These are phyloP conservation scores for Rhinocladiella similis DNA, from an alignment of 2,329 filamentous ascomycete genomes.

Conservation along the genomic window DNA sequence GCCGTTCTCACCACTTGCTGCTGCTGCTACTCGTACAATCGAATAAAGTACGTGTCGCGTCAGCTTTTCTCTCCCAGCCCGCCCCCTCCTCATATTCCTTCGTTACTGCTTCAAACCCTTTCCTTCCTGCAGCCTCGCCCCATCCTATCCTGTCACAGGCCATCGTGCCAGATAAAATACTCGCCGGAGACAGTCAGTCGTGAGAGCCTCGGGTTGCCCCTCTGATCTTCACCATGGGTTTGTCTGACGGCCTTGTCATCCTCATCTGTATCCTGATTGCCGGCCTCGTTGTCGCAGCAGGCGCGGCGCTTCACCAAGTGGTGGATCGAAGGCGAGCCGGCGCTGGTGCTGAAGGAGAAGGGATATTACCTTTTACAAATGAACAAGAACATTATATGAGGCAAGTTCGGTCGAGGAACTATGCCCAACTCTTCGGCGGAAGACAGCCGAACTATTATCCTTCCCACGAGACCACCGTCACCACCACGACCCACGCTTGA, in stretches of 20 bases:
- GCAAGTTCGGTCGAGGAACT: slow-evolving; percentile 13
- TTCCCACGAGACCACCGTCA: slow-evolving; percentile 3
- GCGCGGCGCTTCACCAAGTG: slow-evolving; percentile 16
- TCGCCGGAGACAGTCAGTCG: background rate
- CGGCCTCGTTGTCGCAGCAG: slow-evolving; percentile 14
- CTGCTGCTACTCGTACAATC: background rate
- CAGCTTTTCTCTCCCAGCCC: background rate
- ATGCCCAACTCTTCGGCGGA: background rate
- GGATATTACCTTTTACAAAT: background rate
- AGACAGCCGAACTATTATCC: background rate
- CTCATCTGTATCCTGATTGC: slow-evolving; percentile 15
- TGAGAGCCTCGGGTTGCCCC: background rate
- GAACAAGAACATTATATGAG: slow-evolving; percentile 19
- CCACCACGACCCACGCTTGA: slow-evolving; percentile 5
- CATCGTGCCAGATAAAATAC: background rate
- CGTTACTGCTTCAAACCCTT: background rate
- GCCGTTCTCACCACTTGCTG: background rate
- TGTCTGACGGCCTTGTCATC: slow-evolving; percentile 15
- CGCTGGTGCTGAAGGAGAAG: background rate
- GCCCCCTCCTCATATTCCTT: background rate
- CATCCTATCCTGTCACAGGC: background rate
- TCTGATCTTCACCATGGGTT: slow-evolving; percentile 8
- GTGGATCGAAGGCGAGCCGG: slow-evolving; percentile 1
- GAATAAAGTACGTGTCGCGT: background rate
- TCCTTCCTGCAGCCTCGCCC: background rate